Evolutionary conservation across 345 rosid species (phyloP), one percentile per base, ranked within the genome.

Genomic region (Euphorbia pulcherrima): DNA sequence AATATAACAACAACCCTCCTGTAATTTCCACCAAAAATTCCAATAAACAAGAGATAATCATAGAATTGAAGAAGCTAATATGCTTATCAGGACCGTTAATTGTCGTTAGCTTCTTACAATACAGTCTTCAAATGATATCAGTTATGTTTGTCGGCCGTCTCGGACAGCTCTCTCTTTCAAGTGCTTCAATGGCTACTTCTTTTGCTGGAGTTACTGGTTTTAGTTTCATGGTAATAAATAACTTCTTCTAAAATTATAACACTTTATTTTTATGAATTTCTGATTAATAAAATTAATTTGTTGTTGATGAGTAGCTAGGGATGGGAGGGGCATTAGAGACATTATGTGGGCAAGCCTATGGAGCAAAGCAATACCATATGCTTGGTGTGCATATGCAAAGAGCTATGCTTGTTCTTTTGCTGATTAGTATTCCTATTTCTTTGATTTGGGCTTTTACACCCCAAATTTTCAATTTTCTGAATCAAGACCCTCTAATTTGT

Each of bases 141-240:
- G 73, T 81, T 40, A 78, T 81, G 82, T 81, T 78, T 21, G 74
- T 81, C 5, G 84, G 81, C 48, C 81, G 56, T 21, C 84, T 71
- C 3, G 81, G 72, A 0, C 73, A 66, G 75, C 68, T 81, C 16
- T 39, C 78, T 39, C 80, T 81, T 5, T 41, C 84, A 9, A 64
- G 84, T 39, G 77, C 84, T 75, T 81, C 84, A 23, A 72, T 78
- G 75, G 84, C 84, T n/a, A 69, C 82, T 70, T 81, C 82, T 0
- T 78, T 81, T 67, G 80, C 82, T 54, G 72, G 73, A n/a, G 80
- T 81, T 8, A 81, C 84, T 52, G 79, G 80, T 20, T 78, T 69
- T 67, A 41, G 82, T 54, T 59, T 67, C 55, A 58, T 78, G 27
- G 56, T 21, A 52, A 51, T 14, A n/a, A 51, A 1, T 48, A 48